Base-by-base conservation (phyloP, 2,329 filamentous ascomycete species). In the Elsinoe perseae region DNA sequence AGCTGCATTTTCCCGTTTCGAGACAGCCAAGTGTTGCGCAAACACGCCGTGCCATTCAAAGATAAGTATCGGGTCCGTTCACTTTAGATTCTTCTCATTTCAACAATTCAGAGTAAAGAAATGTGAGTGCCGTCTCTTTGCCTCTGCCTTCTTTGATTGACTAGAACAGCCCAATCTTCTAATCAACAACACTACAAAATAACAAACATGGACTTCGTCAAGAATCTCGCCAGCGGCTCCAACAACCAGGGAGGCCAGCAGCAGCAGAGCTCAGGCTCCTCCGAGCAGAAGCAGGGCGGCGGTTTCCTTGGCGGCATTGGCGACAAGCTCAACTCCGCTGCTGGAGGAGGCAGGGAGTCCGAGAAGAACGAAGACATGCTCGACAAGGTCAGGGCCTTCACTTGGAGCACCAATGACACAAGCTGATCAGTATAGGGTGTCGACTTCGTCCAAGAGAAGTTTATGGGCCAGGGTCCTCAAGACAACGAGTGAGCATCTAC, bases 311-410 rank as follows among this genome's bases (percentile, higher is more conserved):
- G 79, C 59, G 82, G 83, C 59, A 69, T 90, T 61, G 78, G 82
- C 68, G 79, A 85, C 73, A 89, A 87, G 75, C 54, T 91, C 58
- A 88, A 92, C 75, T 68, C 72, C 57, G 77, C 83, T 62, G 85
- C 85, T 18, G 88, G 88, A 32, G 88, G 88, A 54, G 88, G 88
- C 34, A 72, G 72, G 30, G 75, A 87, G 70, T 83, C 84, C 67
- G 88, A 92, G 79, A 84, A 89, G 80, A 86, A 90, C 64, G 87
- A 93, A 71, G 87, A 92, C 66, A 73, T 70, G n/a, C 80, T 93
- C 54, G 88, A 93, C 74, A 93, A 93, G 75, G 84, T 87, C 89
- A 69, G 50, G 64, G 44, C 55, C 18, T 14, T 0, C 16, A 2
- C 21, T 30, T 20, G 16, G 10, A 48, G 5, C 16, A 61, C 60